phyloP scores from a whole-genome alignment of 2,329 filamentous ascomycete species.

The Sphaerostilbella broomeana region DNA sequence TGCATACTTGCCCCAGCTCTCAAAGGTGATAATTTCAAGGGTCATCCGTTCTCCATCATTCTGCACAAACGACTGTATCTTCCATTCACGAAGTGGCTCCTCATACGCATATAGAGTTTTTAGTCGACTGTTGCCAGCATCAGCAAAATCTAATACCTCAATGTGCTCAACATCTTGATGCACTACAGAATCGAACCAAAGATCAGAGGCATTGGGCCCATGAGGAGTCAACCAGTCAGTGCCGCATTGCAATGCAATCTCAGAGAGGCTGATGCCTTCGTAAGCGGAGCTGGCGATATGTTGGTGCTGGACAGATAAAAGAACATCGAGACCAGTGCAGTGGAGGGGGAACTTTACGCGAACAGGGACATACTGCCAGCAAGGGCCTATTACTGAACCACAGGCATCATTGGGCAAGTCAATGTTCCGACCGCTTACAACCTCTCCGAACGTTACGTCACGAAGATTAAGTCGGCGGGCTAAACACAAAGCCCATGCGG shows the following conservation, averaged over 20 bases:
- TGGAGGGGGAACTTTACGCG: constrained; percentile 47
- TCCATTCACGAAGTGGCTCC: constrained; percentile 50
- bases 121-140: constrained; percentile 27
- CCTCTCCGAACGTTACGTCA: constrained; percentile 60
- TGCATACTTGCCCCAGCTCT: constrained; percentile 48
- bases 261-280: constrained; percentile 47
- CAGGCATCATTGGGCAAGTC: constrained; percentile 41
- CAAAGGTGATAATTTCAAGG: constrained; percentile 54
- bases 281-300: constrained; percentile 50
- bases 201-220: constrained; percentile 16
- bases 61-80: constrained; percentile 52
- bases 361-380: constrained; percentile 61
- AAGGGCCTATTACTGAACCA: constrained; percentile 56
- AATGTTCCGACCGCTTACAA: constrained; percentile 58
- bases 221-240: constrained; percentile 33
- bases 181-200: constrained; percentile 51
- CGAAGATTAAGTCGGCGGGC: constrained; percentile 44
- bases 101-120: constrained; percentile 55
- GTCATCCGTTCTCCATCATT: constrained; percentile 41
- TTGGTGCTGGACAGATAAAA: constrained; percentile 49
- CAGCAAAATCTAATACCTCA: constrained; percentile 42
- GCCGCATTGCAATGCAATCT: constrained; percentile 42
- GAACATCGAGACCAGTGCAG: constrained; percentile 46
- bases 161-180: constrained; percentile 57
- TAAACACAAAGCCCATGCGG: constrained; percentile 58